Percentiles rank a stretch among this genome's conserved stretches.
phyloP scores from a whole-genome alignment of 306 rosid genomes.

The Hippophae tibetana region DNA sequence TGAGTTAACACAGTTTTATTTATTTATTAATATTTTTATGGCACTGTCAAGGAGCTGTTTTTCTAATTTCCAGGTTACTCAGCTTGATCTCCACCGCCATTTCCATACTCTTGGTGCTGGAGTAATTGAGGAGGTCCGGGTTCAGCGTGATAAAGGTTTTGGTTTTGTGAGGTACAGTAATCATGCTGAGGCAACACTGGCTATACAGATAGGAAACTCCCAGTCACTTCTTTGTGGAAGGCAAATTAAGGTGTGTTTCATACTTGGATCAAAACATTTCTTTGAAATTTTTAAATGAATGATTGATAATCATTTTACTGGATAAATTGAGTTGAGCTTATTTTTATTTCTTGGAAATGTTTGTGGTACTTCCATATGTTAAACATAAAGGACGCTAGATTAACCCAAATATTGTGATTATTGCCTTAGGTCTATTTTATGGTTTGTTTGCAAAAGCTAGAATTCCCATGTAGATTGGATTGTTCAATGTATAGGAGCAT shows the following conservation, averaged over 20 bases:
- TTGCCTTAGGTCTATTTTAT: too few relatives aligned
- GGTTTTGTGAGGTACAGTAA: slow-evolving; percentile 85
- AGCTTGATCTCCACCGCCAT: slow-evolving; percentile 88
- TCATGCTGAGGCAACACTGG: slow-evolving; percentile 89
- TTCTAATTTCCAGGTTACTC: slow-evolving; percentile 48
- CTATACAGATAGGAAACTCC: slow-evolving; percentile 85
- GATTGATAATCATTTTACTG: background rate
- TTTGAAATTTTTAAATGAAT: background rate
- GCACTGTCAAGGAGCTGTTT: background rate
- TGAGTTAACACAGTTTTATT: too few relatives aligned
- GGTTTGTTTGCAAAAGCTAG: too few relatives aligned
- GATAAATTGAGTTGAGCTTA: background rate
- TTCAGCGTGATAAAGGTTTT: slow-evolving; percentile 95
- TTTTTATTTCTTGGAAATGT: too few relatives aligned
- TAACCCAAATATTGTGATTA: too few relatives aligned
- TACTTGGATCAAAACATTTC: background rate
- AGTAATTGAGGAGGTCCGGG: slow-evolving; percentile 86
- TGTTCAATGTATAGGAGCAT: too few relatives aligned
- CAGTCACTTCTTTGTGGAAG: slow-evolving; percentile 67
- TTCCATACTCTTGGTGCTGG: slow-evolving; percentile 90
- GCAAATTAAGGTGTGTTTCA: slow-evolving; percentile 62
- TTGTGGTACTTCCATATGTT: too few relatives aligned
- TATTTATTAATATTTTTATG: too few relatives aligned
- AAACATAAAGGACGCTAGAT: too few relatives aligned
- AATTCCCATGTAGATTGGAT: too few relatives aligned